Evolutionary conservation across 495 filamentous ascomycete genomes (phyloP).

Genomic region (Neurospora sp.): DNA sequence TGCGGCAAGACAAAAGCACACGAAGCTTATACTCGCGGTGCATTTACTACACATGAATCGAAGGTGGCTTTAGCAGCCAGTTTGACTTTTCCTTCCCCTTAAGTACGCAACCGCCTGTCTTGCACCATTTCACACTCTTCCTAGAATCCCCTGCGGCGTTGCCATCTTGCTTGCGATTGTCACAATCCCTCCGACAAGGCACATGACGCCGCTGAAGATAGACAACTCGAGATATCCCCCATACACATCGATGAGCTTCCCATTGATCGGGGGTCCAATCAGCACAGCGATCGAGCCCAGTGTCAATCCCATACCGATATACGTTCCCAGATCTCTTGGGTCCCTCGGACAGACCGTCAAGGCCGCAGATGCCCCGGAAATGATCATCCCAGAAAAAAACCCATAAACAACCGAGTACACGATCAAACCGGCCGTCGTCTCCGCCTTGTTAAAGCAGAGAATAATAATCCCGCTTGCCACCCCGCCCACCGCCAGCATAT

Average conservation of each 20-base stretch:
- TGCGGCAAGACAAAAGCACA: not conserved
- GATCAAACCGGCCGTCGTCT: slow-evolving; percentile 29
- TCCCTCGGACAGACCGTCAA: slow-evolving; percentile 32
- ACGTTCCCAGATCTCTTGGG: slow-evolving; percentile 40
- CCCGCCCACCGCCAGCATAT: slow-evolving; percentile 29
- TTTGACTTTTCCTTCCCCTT: not conserved
- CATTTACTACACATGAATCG: not conserved
- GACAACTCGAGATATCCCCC: slow-evolving; percentile 29
- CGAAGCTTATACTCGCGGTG: not conserved
- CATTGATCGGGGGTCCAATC: slow-evolving; percentile 45
- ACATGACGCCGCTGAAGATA: slow-evolving; percentile 38
- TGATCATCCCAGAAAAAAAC: slow-evolving; percentile 35
- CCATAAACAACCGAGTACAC: slow-evolving; percentile 26
- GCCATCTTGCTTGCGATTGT: slow-evolving; percentile 20
- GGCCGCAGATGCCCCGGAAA: slow-evolving; percentile 33
- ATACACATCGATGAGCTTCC: slow-evolving; percentile 34
- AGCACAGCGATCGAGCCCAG: slow-evolving; percentile 32
- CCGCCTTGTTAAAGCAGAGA: slow-evolving; percentile 29
- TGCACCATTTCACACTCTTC: slow-evolving; percentile 7
- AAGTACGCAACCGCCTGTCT: not conserved
- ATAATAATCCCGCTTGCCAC: slow-evolving; percentile 30
- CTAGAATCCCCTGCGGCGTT: slow-evolving; percentile 21
- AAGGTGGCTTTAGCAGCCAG: not conserved
- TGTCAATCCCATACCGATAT: slow-evolving; percentile 45
- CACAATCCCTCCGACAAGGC: slow-evolving; percentile 20